phyloP scores from a whole-genome alignment of 2,329 filamentous ascomycete genomes.

The Arthroderma uncinatum region DNA sequence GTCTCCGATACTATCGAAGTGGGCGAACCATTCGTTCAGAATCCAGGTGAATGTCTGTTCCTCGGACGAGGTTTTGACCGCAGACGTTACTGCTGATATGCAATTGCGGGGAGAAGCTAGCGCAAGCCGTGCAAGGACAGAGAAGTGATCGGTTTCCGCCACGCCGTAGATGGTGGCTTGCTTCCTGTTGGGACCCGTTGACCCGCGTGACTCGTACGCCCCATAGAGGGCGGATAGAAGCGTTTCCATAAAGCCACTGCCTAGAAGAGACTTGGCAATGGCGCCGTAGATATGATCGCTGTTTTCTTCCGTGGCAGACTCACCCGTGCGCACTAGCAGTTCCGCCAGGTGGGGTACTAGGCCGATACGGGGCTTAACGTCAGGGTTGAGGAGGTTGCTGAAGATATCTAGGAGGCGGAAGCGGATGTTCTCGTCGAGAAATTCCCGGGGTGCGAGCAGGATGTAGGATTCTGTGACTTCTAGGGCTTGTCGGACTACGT shows the following conservation, averaged over 20 bases:
- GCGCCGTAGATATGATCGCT: slow-evolving; percentile 46
- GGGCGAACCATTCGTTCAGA: slow-evolving; percentile 38
- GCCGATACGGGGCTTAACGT: slow-evolving; percentile 30
- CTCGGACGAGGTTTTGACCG: slow-evolving; percentile 22
- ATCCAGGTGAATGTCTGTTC: slow-evolving; percentile 34
- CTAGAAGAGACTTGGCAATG: slow-evolving; percentile 55
- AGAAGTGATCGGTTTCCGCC: slow-evolving; percentile 75
- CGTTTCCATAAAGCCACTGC: slow-evolving; percentile 50
- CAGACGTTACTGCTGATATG: slow-evolving; percentile 39
- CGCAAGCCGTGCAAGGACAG: slow-evolving; percentile 66
- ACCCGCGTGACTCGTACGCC: slow-evolving; percentile 63
- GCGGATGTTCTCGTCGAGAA: slow-evolving; percentile 32
- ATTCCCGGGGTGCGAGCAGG: slow-evolving; percentile 46
- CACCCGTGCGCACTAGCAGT: slow-evolving; percentile 52
- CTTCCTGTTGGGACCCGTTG: slow-evolving; percentile 66
- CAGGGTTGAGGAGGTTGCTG: slow-evolving; percentile 30
- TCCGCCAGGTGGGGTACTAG: slow-evolving; percentile 45
- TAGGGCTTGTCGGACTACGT: slow-evolving; percentile 51
- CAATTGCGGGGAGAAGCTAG: slow-evolving; percentile 62
- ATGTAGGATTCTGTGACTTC: slow-evolving; percentile 61
- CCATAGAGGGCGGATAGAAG: slow-evolving; percentile 57
- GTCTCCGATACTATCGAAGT: slow-evolving; percentile 39
- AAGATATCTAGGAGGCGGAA: slow-evolving; percentile 30
- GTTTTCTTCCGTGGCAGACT: slow-evolving; percentile 46
- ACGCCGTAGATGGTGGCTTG: slow-evolving; percentile 59